phyloP scores from a whole-genome alignment of 2,329 filamentous ascomycete species.

The Botryotinia convoluta region DNA sequence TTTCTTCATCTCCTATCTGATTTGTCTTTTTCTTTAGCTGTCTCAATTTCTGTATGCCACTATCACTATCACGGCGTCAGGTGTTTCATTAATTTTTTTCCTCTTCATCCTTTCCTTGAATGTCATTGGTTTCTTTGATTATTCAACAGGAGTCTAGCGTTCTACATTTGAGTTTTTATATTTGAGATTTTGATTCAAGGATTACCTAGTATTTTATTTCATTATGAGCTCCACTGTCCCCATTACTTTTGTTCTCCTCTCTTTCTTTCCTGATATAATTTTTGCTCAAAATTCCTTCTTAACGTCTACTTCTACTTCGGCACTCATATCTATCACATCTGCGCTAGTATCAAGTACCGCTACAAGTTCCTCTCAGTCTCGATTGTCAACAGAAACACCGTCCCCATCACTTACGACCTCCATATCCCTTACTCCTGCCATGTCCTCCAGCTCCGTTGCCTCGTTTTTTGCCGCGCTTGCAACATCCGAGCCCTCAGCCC shows the following conservation, averaged over 20 bases:
- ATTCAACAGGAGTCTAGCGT: not conserved
- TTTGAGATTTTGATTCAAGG: not conserved
- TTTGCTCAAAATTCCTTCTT: constrained; percentile 28
- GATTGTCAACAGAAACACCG: constrained; percentile 20
- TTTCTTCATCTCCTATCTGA: not conserved
- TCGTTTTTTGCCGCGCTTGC: constrained; percentile 35
- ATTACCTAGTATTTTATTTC: not conserved
- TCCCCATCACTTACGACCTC: constrained; percentile 26
- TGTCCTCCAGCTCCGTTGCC: constrained; percentile 37
- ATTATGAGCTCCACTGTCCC: not conserved
- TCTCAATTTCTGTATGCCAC: constrained; percentile 7
- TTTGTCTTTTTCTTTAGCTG: not conserved
- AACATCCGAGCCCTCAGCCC: constrained; percentile 34
- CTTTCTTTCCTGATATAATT: constrained; percentile 26
- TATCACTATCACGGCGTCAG: constrained; percentile 16
- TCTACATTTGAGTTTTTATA: not conserved
- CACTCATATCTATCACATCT: not conserved
- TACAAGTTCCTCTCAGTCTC: not conserved
- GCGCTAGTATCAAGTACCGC: not conserved
- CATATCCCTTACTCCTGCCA: constrained; percentile 35
- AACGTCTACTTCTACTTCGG: not conserved
- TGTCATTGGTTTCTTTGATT: not conserved
- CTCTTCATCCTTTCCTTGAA: not conserved
- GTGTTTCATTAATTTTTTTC: not conserved
- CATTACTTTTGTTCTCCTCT: constrained; percentile 25